Evolutionary conservation across 2,329 filamentous ascomycete genomes (phyloP).

Genomic region (Hypoxylon sp.): DNA sequence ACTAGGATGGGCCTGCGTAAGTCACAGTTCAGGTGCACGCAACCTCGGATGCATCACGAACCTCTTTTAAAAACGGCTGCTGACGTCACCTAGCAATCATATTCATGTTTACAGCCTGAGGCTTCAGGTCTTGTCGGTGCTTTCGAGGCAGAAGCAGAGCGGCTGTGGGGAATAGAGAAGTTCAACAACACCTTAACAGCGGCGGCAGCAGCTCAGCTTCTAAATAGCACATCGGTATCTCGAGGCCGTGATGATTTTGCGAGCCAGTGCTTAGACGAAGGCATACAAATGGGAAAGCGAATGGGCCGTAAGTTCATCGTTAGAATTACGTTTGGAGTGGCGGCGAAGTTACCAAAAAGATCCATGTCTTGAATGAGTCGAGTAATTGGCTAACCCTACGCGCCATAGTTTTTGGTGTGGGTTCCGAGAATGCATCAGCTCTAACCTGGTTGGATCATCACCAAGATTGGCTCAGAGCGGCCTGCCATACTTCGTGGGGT

Average conservation of each 20-base stretch:
- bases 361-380: conserved; percentile 9
- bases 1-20: conserved; percentile 43
- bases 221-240: conserved; percentile 37
- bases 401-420: conserved; percentile 39
- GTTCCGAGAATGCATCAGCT: conserved; percentile 33
- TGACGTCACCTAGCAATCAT: conserved; percentile 39
- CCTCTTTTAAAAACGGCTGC: not conserved
- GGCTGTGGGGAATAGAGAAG: conserved; percentile 41
- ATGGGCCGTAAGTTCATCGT: conserved; percentile 43
- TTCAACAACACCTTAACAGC: conserved; percentile 41
- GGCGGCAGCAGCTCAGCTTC: conserved; percentile 39
- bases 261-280: conserved; percentile 38
- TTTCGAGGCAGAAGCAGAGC: conserved; percentile 42
- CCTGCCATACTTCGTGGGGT: conserved; percentile 45
- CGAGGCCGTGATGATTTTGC: conserved; percentile 42
- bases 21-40: conserved; percentile 13
- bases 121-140: conserved; percentile 18
- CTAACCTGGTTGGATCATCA: conserved; percentile 43
- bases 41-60: not conserved
- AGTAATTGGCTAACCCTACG: conserved; percentile 34
- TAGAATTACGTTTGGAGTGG: not conserved
- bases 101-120: conserved; percentile 40
- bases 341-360: conserved; percentile 1
- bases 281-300: conserved; percentile 42
- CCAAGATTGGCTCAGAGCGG: conserved; percentile 44